Evolutionary conservation across 768 basidiomycete genomes (phyloP).

Genomic region (Exidia glandulosa): DNA sequence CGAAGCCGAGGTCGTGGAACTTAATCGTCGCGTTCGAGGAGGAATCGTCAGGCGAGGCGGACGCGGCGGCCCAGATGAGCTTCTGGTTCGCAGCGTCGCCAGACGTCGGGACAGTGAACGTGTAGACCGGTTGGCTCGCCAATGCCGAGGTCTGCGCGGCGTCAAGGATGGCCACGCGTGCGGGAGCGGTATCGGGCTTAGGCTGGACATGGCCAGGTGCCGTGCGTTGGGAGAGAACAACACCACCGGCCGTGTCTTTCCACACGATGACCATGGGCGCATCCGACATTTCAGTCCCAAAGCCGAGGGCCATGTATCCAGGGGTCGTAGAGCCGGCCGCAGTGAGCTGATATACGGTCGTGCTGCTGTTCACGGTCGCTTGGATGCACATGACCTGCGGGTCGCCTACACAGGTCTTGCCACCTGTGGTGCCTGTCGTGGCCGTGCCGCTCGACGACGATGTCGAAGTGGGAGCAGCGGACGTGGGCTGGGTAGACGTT

Average conservation of each 20-base stretch:
- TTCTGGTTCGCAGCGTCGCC: neutral
- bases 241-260: neutral
- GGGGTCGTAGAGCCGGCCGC: neutral
- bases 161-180: conserved; percentile 35
- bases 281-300: neutral
- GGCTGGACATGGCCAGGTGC: conserved; percentile 47
- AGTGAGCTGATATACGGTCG: neutral
- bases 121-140: neutral
- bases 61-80: conserved; percentile 11
- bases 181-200: conserved; percentile 39
- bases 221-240: conserved; percentile 44
- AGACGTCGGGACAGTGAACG: neutral
- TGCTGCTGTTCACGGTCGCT: conserved; percentile 31
- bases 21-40: conserved; percentile 3
- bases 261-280: neutral
- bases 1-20: conserved; percentile 4
- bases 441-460: neutral
- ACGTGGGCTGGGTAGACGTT: neutral
- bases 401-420: neutral
- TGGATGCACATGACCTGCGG: conserved; percentile 36
- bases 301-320: neutral
- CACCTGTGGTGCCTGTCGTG: neutral
- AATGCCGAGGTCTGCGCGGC: neutral
- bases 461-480: neutral
- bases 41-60: conserved; percentile 7